A percentile compares a stretch with the other conserved stretches of the same genome.
Conservation (phyloP, 306 rosid species). For the Vigna reflexopilosa region DNA sequence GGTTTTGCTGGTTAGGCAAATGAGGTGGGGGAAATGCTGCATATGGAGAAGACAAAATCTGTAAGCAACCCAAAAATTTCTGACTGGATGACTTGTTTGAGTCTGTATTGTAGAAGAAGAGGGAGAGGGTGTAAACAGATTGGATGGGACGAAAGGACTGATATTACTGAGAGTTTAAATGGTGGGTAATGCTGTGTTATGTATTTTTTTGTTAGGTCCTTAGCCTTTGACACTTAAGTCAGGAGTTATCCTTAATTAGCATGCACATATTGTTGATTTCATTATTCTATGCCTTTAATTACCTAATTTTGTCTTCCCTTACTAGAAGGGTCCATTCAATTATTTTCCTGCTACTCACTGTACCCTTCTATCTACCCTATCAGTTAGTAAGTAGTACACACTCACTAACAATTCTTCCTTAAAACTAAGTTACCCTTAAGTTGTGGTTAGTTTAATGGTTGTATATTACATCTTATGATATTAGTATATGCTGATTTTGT, state of each 20-base stretch:
- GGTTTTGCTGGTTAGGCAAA: slow-evolving; percentile 44
- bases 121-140: slow-evolving; percentile 43
- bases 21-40: slow-evolving; percentile 45
- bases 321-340: background rate
- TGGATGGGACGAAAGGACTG: slow-evolving; percentile 29
- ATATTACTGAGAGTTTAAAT: slow-evolving; percentile 15
- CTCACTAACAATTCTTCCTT: slow-evolving; percentile 2
- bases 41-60: slow-evolving; percentile 38
- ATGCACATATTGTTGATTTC: slow-evolving; percentile 41
- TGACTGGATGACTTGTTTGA: slow-evolving; percentile 31
- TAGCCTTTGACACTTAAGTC: slow-evolving; percentile 18
- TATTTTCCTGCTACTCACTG: background rate
- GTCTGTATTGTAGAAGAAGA: slow-evolving; percentile 21
- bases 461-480: background rate
- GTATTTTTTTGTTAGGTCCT: slow-evolving; percentile 30
- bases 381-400: background rate
- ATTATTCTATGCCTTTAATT: slow-evolving; percentile 31
- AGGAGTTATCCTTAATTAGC: slow-evolving; percentile 33
- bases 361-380: background rate
- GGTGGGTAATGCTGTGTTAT: slow-evolving; percentile 34
- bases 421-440: background rate
- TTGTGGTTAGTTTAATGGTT: background rate
- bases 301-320: slow-evolving; percentile 8
- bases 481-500: background rate
- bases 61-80: slow-evolving; percentile 34